Conservation (phyloP, 202 grass and related monocot genomes). For the Schoenoplectus triqueter region DNA sequence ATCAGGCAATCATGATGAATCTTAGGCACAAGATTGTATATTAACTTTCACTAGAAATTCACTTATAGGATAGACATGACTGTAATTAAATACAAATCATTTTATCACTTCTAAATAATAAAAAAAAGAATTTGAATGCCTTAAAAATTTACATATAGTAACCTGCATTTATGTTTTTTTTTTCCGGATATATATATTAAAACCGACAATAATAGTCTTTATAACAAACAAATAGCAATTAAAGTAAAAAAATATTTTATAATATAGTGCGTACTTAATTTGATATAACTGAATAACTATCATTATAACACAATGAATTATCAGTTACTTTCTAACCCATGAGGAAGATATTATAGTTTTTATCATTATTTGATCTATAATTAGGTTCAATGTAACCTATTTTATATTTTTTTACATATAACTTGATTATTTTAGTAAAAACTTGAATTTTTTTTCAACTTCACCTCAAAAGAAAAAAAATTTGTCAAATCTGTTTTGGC, state of each 20-base stretch:
- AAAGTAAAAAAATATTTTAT: neutral
- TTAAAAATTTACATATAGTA: neutral
- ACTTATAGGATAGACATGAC: neutral
- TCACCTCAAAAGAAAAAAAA: too few species aligned
- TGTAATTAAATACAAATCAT: neutral
- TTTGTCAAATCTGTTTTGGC: too few species aligned
- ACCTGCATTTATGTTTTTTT: neutral
- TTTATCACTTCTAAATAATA: neutral
- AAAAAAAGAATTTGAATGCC: neutral
- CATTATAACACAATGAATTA: too few species aligned
- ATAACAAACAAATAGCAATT: neutral
- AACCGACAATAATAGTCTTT: neutral
- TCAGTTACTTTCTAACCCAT: too few species aligned
- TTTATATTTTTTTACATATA: too few species aligned
- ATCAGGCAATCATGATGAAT: slow-evolving; percentile 23
- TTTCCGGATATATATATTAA: neutral
- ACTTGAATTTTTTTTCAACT: too few species aligned
- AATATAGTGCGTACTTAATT: too few species aligned
- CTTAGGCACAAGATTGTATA: slow-evolving; percentile 11
- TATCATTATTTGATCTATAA: too few species aligned
- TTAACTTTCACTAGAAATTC: slow-evolving; percentile 18
- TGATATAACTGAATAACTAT: too few species aligned
- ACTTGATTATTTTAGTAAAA: too few species aligned
- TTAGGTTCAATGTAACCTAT: too few species aligned
- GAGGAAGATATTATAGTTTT: too few species aligned